Evolutionary conservation across 257 asterid genomes (phyloP).

Genomic region (Solanum infundibuliforme): DNA sequence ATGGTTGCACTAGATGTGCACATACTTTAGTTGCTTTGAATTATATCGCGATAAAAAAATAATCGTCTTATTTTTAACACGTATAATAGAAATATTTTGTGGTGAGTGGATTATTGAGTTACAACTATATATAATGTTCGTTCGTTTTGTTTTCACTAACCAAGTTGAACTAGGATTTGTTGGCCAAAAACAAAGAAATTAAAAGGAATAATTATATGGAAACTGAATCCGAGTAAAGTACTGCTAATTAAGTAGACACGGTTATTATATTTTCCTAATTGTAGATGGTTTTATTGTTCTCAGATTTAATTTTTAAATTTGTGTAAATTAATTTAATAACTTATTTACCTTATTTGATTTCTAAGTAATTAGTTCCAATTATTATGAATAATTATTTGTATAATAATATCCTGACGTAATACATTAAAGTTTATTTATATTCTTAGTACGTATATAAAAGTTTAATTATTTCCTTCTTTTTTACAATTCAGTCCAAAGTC

Average conservation of each 20-base stretch:
- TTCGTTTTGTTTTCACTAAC: neutral
- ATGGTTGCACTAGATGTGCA: neutral
- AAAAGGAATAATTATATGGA: neutral
- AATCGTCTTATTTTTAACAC: neutral
- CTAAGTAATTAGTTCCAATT: neutral
- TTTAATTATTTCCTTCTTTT: neutral
- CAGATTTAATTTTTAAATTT: too few relatives aligned
- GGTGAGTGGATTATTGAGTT: neutral
- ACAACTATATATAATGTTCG: neutral
- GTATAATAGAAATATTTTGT: neutral
- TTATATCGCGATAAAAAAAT: neutral
- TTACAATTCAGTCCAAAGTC: neutral
- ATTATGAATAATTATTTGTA: neutral
- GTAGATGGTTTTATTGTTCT: too few relatives aligned
- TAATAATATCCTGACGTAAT: neutral
- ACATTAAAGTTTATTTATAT: neutral
- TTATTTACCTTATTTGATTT: neutral
- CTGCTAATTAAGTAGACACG: neutral
- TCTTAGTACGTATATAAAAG: neutral
- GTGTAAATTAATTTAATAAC: neutral
- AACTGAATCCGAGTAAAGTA: too few relatives aligned
- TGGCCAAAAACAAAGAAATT: neutral
- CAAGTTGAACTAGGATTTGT: neutral
- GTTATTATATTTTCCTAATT: neutral
- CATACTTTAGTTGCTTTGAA: neutral